Percentiles rank a stretch among this genome's conserved stretches.
Conservation (phyloP, 1,284 basidiomycete species). For the Vanrija sp. region DNA sequence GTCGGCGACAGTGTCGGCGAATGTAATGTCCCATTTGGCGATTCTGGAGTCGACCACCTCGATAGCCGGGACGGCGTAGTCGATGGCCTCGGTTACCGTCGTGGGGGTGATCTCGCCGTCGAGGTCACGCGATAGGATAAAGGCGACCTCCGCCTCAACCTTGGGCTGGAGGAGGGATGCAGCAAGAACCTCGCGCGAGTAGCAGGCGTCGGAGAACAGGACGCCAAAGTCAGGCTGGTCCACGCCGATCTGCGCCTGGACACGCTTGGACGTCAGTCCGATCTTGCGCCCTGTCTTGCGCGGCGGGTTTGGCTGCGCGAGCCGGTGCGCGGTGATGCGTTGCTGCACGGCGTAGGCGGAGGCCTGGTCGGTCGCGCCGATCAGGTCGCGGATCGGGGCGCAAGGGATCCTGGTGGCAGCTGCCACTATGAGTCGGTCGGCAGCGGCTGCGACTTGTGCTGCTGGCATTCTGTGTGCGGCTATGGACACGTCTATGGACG, state of each 20-base stretch:
- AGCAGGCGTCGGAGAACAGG: not conserved
- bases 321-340: not conserved
- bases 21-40: not conserved
- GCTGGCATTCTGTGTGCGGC: no score
- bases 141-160: conserved; percentile 1
- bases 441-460: not conserved
- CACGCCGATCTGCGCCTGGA: not conserved
- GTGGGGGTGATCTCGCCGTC: not conserved
- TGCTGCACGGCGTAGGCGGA: conserved; percentile 1
- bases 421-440: not conserved
- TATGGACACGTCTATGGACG: no score
- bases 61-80: not conserved
- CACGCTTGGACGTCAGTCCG: not conserved
- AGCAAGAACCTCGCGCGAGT: not conserved
- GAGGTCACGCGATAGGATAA: not conserved
- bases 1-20: conserved; percentile 1
- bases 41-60: not conserved
- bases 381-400: not conserved
- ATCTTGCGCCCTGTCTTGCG: not conserved
- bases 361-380: not conserved
- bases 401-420: not conserved
- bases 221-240: not conserved
- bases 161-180: not conserved
- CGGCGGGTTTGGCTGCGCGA: no score
- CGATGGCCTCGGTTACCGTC: not conserved